phyloP scores from a whole-genome alignment of 495 filamentous ascomycete species.

The Stereocaulon alpinum region DNA sequence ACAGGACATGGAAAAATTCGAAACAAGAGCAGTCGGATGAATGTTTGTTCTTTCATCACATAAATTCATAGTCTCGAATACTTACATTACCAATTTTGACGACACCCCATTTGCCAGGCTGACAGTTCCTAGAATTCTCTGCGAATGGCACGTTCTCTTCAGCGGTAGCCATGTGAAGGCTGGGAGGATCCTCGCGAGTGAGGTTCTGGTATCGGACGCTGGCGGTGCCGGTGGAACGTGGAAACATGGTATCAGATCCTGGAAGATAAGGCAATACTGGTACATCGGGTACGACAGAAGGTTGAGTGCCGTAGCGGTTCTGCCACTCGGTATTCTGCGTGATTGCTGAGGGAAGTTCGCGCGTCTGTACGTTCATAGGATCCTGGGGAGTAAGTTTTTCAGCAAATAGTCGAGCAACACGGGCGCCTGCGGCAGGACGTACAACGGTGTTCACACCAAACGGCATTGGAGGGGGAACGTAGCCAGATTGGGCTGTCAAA shows the following conservation, averaged over 20 bases:
- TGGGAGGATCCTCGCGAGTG: slow-evolving; percentile 13
- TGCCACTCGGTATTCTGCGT: slow-evolving; percentile 12
- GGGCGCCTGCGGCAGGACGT: slow-evolving; percentile 15
- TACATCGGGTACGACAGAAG: slow-evolving; percentile 7
- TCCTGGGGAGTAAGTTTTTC: background rate
- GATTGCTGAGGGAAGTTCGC: background rate
- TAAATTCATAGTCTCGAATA: background rate
- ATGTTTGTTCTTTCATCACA: background rate
- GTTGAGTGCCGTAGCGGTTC: slow-evolving; percentile 10
- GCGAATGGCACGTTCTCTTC: slow-evolving; percentile 18
- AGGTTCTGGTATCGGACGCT: slow-evolving; percentile 18
- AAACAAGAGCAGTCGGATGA: no score
- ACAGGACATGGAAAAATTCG: no score
- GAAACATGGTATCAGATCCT: slow-evolving; percentile 22
- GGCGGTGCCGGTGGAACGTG: slow-evolving; percentile 4
- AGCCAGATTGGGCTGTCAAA: background rate
- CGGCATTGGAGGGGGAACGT: slow-evolving; percentile 7
- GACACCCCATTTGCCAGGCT: slow-evolving; percentile 32
- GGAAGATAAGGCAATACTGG: slow-evolving; percentile 18
- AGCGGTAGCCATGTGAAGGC: background rate
- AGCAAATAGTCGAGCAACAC: slow-evolving; percentile 14
- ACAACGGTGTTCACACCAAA: background rate
- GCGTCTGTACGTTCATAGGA: background rate
- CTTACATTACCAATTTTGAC: slow-evolving; percentile 40
- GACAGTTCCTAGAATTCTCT: slow-evolving; percentile 14